phyloP scores from a whole-genome alignment of 305 asterid species.

The Vinca major region DNA sequence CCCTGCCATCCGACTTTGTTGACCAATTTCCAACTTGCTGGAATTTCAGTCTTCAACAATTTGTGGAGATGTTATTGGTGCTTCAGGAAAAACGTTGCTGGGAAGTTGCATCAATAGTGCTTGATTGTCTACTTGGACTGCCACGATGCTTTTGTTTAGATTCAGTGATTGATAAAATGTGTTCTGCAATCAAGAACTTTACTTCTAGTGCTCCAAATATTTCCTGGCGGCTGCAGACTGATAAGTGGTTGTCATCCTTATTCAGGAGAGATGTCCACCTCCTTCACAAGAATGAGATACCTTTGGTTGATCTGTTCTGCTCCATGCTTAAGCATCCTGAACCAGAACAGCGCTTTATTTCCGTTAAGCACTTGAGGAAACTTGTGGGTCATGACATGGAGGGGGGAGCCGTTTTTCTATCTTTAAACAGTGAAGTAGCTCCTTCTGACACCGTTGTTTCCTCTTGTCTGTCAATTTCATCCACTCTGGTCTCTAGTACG shows the following conservation, averaged over 20 bases:
- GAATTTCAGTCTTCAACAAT: constrained; percentile 56
- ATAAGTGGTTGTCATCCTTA: constrained; percentile 55
- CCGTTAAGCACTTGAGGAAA: constrained; percentile 69
- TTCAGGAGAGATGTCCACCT: constrained; percentile 50
- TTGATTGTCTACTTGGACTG: constrained; percentile 55
- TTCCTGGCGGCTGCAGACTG: constrained; percentile 68
- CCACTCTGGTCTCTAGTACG: constrained; percentile 52
- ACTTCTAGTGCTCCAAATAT: constrained; percentile 71
- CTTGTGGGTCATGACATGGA: constrained; percentile 55
- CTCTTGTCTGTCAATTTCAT: constrained; percentile 41
- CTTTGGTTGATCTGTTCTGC: constrained; percentile 59
- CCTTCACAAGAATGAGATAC: constrained; percentile 41
- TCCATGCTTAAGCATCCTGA: constrained; percentile 79
- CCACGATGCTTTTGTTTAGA: constrained; percentile 54
- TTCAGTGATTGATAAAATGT: constrained; percentile 39
- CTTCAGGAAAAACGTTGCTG: constrained; percentile 71
- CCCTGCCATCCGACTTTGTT: constrained; percentile 21
- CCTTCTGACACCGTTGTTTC: constrained; percentile 31
- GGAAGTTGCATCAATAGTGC: constrained; percentile 77
- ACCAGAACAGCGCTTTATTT: constrained; percentile 90
- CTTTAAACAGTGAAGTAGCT: constrained; percentile 30
- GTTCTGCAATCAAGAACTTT: constrained; percentile 50
- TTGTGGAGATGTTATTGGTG: constrained; percentile 46
- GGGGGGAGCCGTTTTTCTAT: constrained; percentile 33
- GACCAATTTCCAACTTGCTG: constrained; percentile 38